phyloP scores from a whole-genome alignment of 73 alveolate genomes.

The Paramecium biaurelia region DNA sequence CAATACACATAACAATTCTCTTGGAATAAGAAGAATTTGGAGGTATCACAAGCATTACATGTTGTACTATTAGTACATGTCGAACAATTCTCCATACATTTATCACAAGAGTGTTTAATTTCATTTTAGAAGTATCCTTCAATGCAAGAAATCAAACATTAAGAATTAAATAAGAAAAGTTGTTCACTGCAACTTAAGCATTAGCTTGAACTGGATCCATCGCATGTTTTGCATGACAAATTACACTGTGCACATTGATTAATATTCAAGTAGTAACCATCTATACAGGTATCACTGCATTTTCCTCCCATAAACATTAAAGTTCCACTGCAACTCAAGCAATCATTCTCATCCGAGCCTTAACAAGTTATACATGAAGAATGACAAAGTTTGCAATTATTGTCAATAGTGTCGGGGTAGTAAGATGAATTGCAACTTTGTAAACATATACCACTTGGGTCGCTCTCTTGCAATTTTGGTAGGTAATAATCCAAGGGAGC shows the following conservation, averaged over 20 bases:
- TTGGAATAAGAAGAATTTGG: not conserved
- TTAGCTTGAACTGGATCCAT: not conserved
- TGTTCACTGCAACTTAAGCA: not conserved
- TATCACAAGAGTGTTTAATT: not conserved
- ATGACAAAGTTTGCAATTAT: not conserved
- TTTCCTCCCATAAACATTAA: not conserved
- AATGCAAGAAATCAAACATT: not conserved
- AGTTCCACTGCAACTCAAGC: not conserved
- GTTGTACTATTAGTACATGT: not conserved
- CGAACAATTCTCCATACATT: not conserved
- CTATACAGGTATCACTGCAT: not conserved
- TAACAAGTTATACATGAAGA: not conserved
- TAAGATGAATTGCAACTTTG: not conserved
- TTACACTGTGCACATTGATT: not conserved
- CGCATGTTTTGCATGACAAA: not conserved
- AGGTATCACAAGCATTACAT: not conserved
- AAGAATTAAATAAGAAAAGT: not conserved
- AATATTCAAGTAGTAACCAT: not conserved
- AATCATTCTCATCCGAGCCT: conserved; percentile 1
- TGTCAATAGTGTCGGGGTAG: not conserved
- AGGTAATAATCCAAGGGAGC: not conserved
- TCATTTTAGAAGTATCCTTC: not conserved
- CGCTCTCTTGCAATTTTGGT: not conserved
- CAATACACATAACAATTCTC: not conserved
- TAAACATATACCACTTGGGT: not conserved